Evolutionary conservation across 2,329 filamentous ascomycete species (phyloP), one percentile per base, ranked within the genome.

Genomic region (Penicillium griseofulvum): DNA sequence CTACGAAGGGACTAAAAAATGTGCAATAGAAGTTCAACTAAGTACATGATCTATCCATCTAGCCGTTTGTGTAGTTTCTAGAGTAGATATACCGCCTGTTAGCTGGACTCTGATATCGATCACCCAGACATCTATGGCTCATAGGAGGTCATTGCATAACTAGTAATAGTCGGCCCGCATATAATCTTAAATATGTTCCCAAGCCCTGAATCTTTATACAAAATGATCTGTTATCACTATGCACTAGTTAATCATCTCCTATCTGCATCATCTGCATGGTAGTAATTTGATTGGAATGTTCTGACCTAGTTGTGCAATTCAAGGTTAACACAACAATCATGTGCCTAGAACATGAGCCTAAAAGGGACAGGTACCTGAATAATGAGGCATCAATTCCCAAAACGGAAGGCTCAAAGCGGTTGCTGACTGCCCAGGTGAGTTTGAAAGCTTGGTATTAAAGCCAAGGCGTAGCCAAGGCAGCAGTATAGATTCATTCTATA

Each of bases 11-110:
- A 55, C 39, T 34, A 44, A 54, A 59, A 60, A 57, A 45, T 49
- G 52, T 58, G 52, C 53, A 45, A 60, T 60, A 60, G 56, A 60
- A 45, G 51, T 55, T 50, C 42, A 49, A 57, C 47, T 45, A 37
- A 31, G 52, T 54, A 54, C 52, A 54, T 54, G 52, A 51, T 50
- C 37, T 51, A 49, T 54, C 38, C 52, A 51, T 31, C 12, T 33
- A 38, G 11, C 7, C 16, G 12, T 33, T 39, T n/a, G 26, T 47
- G 22, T 33, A 43, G 12, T 42, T 8, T 34, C n/a, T 12, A 3
- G 4, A 19, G 19, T 44, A 43, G 19, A 49, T 16, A 7, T 29
- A 22, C 5, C 12, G 24, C 11, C 2, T 2, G 22, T 31, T 17
- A 31, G 17, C 17, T 31, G 17, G 4, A 3, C 9, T 12, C 28